Base-by-base conservation (phyloP, 2,329 filamentous ascomycete genomes). In the Zasmidium cellare region DNA sequence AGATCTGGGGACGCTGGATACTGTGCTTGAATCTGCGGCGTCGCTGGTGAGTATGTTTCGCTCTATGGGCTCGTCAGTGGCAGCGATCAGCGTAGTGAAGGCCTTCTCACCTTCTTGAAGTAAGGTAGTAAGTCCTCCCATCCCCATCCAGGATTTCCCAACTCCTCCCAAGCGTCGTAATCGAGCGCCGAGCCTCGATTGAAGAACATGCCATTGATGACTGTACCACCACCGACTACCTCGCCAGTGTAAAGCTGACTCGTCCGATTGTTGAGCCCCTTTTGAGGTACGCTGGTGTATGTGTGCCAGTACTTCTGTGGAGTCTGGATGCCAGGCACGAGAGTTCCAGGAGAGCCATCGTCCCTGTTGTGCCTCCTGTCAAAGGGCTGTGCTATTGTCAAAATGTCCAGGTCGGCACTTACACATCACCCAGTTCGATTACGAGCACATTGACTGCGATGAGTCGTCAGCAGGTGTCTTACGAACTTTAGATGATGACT, bases 121-220 rank as follows among this genome's bases (percentile, higher is more conserved):
- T 69, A 71, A 7, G 68, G 68, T 16, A 60, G 41, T 58, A 71
- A 59, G 11, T 58, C 59, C 3, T 69, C 61, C 65, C 69, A 70
- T 2, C 63, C 65, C 70, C 70, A 72, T 22, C 67, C 68, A 9
- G 35, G 35, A n/a, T 41, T 41, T 6, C 35, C 68, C 14, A 69
- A 49, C 18, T 53, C 44, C 38, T 58, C 70, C 75, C 75, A 78
- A 9, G 65, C 72, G 60, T 76, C 68, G 46, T 75, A 73, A 57
- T 73, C 72, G 2, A 55, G 64, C 31, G 62, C 67, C 3, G 67
- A 67, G 2, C 68, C 72, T n/a, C 70, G 66, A 53, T 69, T 69
- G 62, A 64, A 72, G 24, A 71, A 65, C 65, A 71, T 69, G 22
- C 65, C 68, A 49, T 74, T 73, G 51, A 75, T 66, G 7, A 71